Evolutionary conservation across 768 basidiomycete genomes (phyloP).

Genomic region (Russula abietina): DNA sequence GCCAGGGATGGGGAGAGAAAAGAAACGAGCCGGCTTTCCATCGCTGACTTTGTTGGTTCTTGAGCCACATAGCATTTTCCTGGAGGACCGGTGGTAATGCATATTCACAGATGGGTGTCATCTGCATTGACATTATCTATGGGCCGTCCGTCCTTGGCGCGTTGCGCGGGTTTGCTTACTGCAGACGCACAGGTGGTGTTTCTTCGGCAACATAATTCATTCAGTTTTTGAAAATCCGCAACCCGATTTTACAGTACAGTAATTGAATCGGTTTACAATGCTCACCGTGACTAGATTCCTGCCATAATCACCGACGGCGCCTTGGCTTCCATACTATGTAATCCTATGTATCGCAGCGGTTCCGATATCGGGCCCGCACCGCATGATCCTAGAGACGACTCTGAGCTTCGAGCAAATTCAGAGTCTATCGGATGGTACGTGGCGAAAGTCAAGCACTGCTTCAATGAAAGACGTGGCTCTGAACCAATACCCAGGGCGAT

Average conservation of each 20-base stretch:
- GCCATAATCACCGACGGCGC: no score
- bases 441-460: background rate
- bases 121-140: background rate
- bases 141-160: no score
- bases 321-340: background rate
- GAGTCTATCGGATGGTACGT: no score
- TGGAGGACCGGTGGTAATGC: background rate
- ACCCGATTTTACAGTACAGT: no score
- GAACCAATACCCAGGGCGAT: background rate
- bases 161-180: background rate
- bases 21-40: background rate
- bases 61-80: no score
- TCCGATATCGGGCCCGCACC: background rate
- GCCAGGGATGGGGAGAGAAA: no score
- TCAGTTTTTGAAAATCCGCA: background rate
- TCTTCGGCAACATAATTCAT: background rate
- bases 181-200: background rate
- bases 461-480: background rate
- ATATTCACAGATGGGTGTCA: background rate
- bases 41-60: background rate
- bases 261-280: no score
- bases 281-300: background rate
- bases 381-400: background rate
- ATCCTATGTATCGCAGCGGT: background rate
- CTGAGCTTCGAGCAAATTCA: background rate